A percentile compares a stretch with the other conserved stretches of the same genome.
phyloP scores from a whole-genome alignment of 2,329 filamentous ascomycete species.

The Aureobasidium zeae region DNA sequence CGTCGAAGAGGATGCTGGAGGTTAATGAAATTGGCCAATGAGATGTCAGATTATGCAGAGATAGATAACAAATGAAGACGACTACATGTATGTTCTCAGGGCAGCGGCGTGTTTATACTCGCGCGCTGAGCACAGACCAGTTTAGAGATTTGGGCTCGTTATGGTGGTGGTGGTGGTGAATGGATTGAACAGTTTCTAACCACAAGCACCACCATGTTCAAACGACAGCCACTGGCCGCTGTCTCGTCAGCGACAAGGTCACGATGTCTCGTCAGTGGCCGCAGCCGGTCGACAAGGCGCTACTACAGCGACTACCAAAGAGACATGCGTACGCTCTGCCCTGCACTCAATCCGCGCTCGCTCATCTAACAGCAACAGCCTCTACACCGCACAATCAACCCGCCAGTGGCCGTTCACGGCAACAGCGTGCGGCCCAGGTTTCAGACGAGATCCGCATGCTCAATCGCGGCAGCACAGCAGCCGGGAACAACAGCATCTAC shows the following conservation, averaged over 20 bases:
- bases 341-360: background rate
- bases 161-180: no score
- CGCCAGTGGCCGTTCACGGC: constrained; percentile 17
- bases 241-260: constrained; percentile 1
- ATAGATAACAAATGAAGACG: no score
- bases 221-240: constrained; percentile 9
- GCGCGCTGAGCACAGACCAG: constrained; percentile 2
- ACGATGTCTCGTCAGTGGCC: constrained; percentile 3
- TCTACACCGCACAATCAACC: constrained; percentile 11
- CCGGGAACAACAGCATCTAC: constrained; percentile 8
- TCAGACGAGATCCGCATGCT: constrained; percentile 23
- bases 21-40: no score
- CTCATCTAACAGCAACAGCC: no score
- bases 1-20: no score
- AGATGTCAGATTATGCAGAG: no score
- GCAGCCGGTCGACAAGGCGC: constrained; percentile 3
- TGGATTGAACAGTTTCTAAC: no score
- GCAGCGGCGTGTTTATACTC: no score
- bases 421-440: constrained; percentile 23
- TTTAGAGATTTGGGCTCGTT: background rate
- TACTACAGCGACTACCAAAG: constrained; percentile 12
- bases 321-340: constrained; percentile 7
- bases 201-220: constrained; percentile 11
- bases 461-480: constrained; percentile 18
- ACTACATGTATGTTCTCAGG: no score